Conservation (phyloP, 2,329 filamentous ascomycete species). For the Nemania sp. region DNA sequence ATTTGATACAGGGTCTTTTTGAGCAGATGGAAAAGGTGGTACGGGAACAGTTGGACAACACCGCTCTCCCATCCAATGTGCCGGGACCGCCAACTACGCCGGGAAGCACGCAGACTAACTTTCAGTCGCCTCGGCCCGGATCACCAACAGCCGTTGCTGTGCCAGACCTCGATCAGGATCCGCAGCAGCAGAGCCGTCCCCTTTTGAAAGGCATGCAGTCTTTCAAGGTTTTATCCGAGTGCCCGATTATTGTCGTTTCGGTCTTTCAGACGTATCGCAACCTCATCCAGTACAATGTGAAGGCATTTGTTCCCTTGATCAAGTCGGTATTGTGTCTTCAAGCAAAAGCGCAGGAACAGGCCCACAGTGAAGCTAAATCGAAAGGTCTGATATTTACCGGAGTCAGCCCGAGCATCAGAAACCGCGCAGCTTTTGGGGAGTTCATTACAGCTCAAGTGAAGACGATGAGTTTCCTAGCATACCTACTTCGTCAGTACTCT, state of each 20-base stretch:
- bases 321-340: slow-evolving; percentile 87
- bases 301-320: slow-evolving; percentile 89
- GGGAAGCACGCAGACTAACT: slow-evolving; percentile 68
- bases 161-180: slow-evolving; percentile 78
- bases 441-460: slow-evolving; percentile 98
- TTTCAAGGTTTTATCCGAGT: slow-evolving; percentile 97
- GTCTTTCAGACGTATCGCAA: slow-evolving; percentile 91
- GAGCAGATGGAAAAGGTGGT: slow-evolving; percentile 93
- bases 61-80: slow-evolving; percentile 58
- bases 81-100: slow-evolving; percentile 69
- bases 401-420: slow-evolving; percentile 91
- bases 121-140: slow-evolving; percentile 85
- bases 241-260: slow-evolving; percentile 97
- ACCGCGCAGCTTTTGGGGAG: slow-evolving; percentile 91
- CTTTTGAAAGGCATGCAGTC: slow-evolving; percentile 95
- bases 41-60: slow-evolving; percentile 89
- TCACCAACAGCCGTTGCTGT: slow-evolving; percentile 86
- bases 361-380: slow-evolving; percentile 81
- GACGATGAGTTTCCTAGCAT: slow-evolving; percentile 98
- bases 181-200: slow-evolving; percentile 79
- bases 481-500: slow-evolving; percentile 85
- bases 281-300: slow-evolving; percentile 82
- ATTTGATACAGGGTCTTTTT: slow-evolving; percentile 93
- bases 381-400: slow-evolving; percentile 86
- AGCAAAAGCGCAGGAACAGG: slow-evolving; percentile 90